Conservation (phyloP, 2,329 filamentous ascomycete genomes). For the Paecilomyces sp. region DNA sequence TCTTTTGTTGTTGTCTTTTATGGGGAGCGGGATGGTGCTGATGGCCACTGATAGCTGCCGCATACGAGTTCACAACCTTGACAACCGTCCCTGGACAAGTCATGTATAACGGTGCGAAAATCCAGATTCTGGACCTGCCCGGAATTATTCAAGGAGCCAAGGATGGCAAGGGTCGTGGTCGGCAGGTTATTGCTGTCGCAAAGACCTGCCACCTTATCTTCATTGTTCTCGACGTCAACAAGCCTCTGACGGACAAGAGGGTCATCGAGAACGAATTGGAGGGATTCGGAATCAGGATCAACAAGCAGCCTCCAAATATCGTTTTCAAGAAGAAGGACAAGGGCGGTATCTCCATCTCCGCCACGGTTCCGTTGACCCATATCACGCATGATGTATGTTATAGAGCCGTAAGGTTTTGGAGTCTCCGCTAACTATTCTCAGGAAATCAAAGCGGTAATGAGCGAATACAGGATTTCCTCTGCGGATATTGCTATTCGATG, state of each 20-base stretch:
- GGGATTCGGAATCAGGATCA: slow-evolving; percentile 95
- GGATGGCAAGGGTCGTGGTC: slow-evolving; percentile 93
- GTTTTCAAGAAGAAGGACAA: slow-evolving; percentile 99
- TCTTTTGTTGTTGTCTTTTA: not conserved
- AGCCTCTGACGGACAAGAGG: slow-evolving; percentile 92
- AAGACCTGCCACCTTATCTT: slow-evolving; percentile 99
- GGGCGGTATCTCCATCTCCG: slow-evolving; percentile 93
- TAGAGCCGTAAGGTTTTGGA: slow-evolving; percentile 4
- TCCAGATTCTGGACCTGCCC: slow-evolving; percentile 96
- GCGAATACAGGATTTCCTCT: slow-evolving; percentile 91
- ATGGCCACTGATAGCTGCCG: slow-evolving; percentile 54
- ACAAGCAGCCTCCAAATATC: slow-evolving; percentile 95
- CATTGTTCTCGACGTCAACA: slow-evolving; percentile 97
- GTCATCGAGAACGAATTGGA: slow-evolving; percentile 93
- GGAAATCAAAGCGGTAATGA: slow-evolving; percentile 97
- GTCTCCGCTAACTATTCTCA: slow-evolving; percentile 14
- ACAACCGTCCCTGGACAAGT: slow-evolving; percentile 97
- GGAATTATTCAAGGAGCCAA: slow-evolving; percentile 99
- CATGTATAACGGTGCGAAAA: slow-evolving; percentile 89
- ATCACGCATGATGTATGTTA: slow-evolving; percentile 68
- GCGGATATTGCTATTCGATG: slow-evolving; percentile 97
- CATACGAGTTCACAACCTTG: slow-evolving; percentile 97
- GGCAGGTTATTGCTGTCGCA: slow-evolving; percentile 96
- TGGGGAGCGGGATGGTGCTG: slow-evolving; percentile 4
- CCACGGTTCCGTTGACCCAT: slow-evolving; percentile 81